phyloP scores from a whole-genome alignment of 2,329 filamentous ascomycete genomes.

The Aspergillus udagawae region DNA sequence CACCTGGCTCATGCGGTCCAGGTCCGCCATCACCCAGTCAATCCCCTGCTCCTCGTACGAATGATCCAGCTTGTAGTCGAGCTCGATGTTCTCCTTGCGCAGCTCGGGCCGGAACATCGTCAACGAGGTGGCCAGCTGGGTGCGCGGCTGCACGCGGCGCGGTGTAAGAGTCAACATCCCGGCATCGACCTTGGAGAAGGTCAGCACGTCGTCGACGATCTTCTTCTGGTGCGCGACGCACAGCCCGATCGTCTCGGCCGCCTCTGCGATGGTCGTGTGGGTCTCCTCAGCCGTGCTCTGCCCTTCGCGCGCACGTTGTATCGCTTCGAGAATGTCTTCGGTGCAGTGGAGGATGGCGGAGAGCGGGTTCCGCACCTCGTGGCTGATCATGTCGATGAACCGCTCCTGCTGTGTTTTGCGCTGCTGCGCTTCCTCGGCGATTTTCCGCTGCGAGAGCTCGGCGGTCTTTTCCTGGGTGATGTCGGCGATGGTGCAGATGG shows the following conservation, averaged over 20 bases:
- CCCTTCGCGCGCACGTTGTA: background rate
- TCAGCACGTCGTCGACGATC: constrained; percentile 72
- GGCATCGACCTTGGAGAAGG: constrained; percentile 71
- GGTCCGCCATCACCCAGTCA: constrained; percentile 67
- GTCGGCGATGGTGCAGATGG: constrained; percentile 61
- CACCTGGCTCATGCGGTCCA: constrained; percentile 71
- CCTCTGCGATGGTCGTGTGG: constrained; percentile 62
- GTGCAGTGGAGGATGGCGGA: constrained; percentile 57
- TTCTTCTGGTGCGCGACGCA: constrained; percentile 78
- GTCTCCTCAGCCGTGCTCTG: constrained; percentile 27
- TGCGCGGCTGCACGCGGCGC: constrained; percentile 63
- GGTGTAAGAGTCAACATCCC: constrained; percentile 70
- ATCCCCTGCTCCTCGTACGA: constrained; percentile 57
- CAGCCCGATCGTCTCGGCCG: constrained; percentile 71
- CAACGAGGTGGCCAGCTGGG: constrained; percentile 62
- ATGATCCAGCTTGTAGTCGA: constrained; percentile 60
- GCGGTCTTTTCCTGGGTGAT: constrained; percentile 84
- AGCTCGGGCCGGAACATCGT: constrained; percentile 78
- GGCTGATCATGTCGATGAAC: constrained; percentile 69
- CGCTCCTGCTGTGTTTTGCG: constrained; percentile 76
- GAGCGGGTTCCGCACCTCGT: constrained; percentile 56
- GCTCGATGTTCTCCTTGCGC: constrained; percentile 63
- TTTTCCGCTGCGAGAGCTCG: constrained; percentile 71
- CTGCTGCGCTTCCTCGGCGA: constrained; percentile 76
- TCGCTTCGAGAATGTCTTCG: constrained; percentile 40